Base-by-base conservation (phyloP, 371 early-diverging fungal species). In the Mucor lusitanicus region DNA sequence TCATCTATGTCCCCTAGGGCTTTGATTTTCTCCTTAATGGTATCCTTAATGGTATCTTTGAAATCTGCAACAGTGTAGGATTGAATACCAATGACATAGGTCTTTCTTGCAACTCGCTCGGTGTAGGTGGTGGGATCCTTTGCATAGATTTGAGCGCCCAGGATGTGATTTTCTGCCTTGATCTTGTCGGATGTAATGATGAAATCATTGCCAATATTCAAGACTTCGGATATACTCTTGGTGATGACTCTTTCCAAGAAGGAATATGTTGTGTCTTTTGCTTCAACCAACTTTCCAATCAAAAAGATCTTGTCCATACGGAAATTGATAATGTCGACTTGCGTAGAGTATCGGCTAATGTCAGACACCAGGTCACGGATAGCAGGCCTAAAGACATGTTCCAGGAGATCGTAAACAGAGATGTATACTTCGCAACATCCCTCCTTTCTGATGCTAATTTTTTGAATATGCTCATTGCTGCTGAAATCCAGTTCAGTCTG, bases 271-370 rank as follows among this genome's bases (percentile, higher is more conserved):
- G 32, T 39, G 6, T 40, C 0, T 12, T 17, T 25, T 21, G 67
- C 53, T 21, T 60, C 61, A 5, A 66, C 15, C 3, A 60, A 23
- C 1, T 30, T 53, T 30, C 61, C 67, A 27, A 60, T 23, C 28
- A 66, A 53, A 39, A 60, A 66, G n/a, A 66, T 66, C n/a, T 60
- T 60, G 5, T 66, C 61, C 8, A 66, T n/a, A 23, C 54, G 37
- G 17, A 54, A 60, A 21, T 48, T 37, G 6, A 17, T 30, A 30
- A 66, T 54, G 12, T 32, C 53, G 15, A 21, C 40, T 54, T 66
- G 60, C 3, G 55, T 66, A 5, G 40, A 15, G 8, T 60, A 61
- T 27, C 67, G 59, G 23, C 53, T 53, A 3, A 66, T 60, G 4
- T 66, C 60, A 15, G 33, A 50, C 1, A 48, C 67, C 0, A 66